phyloP scores from a whole-genome alignment of 2,329 filamentous ascomycete species.

The Exophiala mesophila region DNA sequence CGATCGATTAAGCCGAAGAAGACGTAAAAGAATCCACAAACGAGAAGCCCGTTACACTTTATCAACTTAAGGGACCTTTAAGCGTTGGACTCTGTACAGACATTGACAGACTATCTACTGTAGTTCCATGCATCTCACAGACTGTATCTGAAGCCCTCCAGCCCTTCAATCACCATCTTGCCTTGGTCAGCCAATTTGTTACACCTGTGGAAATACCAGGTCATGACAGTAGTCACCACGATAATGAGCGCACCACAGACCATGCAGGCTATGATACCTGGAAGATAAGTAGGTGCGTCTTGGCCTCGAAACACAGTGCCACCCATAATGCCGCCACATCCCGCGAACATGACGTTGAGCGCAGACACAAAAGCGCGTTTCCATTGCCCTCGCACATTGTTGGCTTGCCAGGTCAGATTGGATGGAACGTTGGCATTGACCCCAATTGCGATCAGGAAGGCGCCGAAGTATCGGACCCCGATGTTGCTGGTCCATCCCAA shows the following conservation, averaged over 20 bases:
- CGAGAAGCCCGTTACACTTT: too few species aligned
- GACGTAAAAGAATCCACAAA: too few species aligned
- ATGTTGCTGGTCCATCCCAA: conserved; percentile 56
- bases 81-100: too few species aligned
- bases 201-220: conserved; percentile 48
- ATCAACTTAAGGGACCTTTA: too few species aligned
- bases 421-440: conserved; percentile 1
- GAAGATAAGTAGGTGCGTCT: conserved; percentile 31
- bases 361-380: conserved; percentile 50
- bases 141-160: conserved; percentile 35
- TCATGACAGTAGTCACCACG: conserved; percentile 48
- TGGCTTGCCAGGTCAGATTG: conserved; percentile 1
- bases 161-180: conserved; percentile 46
- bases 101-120: too few species aligned
- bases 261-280: conserved; percentile 28
- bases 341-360: conserved; percentile 41
- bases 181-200: conserved; percentile 48
- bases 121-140: too few species aligned
- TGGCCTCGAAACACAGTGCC: conserved; percentile 61
- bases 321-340: conserved; percentile 70
- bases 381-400: conserved; percentile 2
- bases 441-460: not conserved
- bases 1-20: too few species aligned
- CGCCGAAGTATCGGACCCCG: conserved; percentile 28
- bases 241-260: conserved; percentile 53